These are phyloP conservation scores for Tephrocybe rancida DNA, from an alignment of 768 basidiomycete species.

Conservation along the genomic window DNA sequence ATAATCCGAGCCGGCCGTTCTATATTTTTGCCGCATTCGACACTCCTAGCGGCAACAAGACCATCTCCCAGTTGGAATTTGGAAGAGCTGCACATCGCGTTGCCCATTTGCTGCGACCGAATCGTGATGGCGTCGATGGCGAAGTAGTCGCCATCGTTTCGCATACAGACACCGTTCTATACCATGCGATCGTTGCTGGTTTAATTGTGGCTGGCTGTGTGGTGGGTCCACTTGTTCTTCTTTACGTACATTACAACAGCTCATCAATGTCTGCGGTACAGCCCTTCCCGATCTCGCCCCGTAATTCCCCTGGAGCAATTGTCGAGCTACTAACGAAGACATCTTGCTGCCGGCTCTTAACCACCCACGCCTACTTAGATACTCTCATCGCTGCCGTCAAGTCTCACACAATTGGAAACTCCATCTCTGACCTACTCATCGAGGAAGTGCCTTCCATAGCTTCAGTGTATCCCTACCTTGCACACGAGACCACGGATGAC, in stretches of 20 bases:
- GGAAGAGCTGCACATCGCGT: slow-evolving; percentile 44
- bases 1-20: slow-evolving; percentile 15
- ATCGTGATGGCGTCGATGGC: slow-evolving; percentile 29
- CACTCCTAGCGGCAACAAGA: slow-evolving; percentile 13
- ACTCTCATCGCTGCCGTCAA: slow-evolving; percentile 30
- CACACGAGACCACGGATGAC: slow-evolving; percentile 12
- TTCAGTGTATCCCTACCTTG: slow-evolving; percentile 19
- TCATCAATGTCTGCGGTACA: slow-evolving; percentile 7
- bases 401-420: slow-evolving; percentile 17
- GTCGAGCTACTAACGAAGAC: slow-evolving; percentile 37
- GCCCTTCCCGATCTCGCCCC: slow-evolving; percentile 44
- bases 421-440: slow-evolving; percentile 26
- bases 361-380: slow-evolving; percentile 30
- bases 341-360: slow-evolving; percentile 38
- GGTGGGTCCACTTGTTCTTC: slow-evolving; percentile 21
- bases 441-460: slow-evolving; percentile 29
- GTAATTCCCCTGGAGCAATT: slow-evolving; percentile 37
- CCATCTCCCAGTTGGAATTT: slow-evolving; percentile 44
- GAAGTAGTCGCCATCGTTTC: slow-evolving; percentile 39
- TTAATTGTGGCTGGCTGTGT: slow-evolving; percentile 36
- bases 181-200: slow-evolving; percentile 42
- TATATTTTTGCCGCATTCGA: slow-evolving; percentile 3
- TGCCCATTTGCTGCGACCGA: slow-evolving; percentile 39
- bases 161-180: slow-evolving; percentile 36
- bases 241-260: background rate